Evolutionary conservation across 768 basidiomycete genomes (phyloP).

Genomic region (Filobasidium floriforme): DNA sequence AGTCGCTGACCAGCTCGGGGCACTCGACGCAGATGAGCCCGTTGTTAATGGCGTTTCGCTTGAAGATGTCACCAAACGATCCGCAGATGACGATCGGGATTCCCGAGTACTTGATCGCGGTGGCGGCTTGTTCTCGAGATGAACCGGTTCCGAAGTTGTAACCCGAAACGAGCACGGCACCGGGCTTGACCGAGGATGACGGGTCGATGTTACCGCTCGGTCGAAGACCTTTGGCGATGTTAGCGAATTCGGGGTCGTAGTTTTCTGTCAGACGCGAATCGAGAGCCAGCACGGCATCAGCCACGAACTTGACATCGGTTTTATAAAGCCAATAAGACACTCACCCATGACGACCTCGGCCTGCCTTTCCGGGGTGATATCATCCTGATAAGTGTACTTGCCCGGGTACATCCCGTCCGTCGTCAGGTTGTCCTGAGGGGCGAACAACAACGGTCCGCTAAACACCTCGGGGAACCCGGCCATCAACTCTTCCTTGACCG

Average conservation of each 20-base stretch:
- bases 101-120: slow-evolving; percentile 88
- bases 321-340: slow-evolving; percentile 3
- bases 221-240: slow-evolving; percentile 53
- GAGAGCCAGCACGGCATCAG: not conserved
- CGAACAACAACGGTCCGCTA: slow-evolving; percentile 76
- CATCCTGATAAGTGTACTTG: slow-evolving; percentile 98
- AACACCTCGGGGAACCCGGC: slow-evolving; percentile 77
- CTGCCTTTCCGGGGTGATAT: slow-evolving; percentile 88
- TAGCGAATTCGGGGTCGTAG: slow-evolving; percentile 83
- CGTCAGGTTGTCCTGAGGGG: slow-evolving; percentile 93
- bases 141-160: slow-evolving; percentile 99
- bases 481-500: slow-evolving; percentile 59
- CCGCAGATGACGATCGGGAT: slow-evolving; percentile 91
- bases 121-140: slow-evolving; percentile 96
- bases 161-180: slow-evolving; percentile 77
- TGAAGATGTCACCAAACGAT: slow-evolving; percentile 98
- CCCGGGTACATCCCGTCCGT: slow-evolving; percentile 98
- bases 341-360: slow-evolving; percentile 83
- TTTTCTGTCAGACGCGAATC: slow-evolving; percentile 56
- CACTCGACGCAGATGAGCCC: slow-evolving; percentile 90
- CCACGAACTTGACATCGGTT: not conserved
- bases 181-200: slow-evolving; percentile 49
- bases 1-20: slow-evolving; percentile 75
- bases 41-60: slow-evolving; percentile 98
- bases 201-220: slow-evolving; percentile 25